These are phyloP conservation scores for Pholiota adiposa DNA, from an alignment of 1,284 basidiomycete genomes.

Conservation along the genomic window DNA sequence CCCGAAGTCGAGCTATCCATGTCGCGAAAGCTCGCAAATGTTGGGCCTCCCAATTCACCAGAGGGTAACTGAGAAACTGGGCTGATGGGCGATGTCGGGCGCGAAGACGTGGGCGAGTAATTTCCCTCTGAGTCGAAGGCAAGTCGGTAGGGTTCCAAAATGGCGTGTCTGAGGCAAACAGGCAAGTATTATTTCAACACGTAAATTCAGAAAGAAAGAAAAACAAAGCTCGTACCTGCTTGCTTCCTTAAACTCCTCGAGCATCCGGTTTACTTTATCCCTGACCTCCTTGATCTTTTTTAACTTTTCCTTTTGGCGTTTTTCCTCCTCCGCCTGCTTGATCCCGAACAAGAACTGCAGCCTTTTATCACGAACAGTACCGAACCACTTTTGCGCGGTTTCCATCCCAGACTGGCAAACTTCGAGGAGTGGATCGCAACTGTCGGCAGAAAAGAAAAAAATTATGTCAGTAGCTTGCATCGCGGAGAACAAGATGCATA, in stretches of 20 bases:
- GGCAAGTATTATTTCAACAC: not conserved
- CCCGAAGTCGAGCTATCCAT: not conserved
- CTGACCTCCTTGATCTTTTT: slow-evolving; percentile 44
- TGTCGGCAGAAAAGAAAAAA: slow-evolving; percentile 12
- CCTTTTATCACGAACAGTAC: slow-evolving; percentile 42
- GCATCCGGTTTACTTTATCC: slow-evolving; percentile 39
- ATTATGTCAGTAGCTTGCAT: not conserved
- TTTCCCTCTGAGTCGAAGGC: slow-evolving; percentile 49
- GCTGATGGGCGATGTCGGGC: not conserved
- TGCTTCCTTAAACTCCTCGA: slow-evolving; percentile 54
- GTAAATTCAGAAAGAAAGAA: not conserved
- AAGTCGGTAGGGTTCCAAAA: slow-evolving; percentile 73
- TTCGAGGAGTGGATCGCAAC: slow-evolving; percentile 62
- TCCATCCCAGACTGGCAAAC: slow-evolving; percentile 50
- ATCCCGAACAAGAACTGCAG: slow-evolving; percentile 34
- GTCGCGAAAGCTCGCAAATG: not conserved
- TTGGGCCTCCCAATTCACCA: not conserved
- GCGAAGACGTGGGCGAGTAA: not conserved
- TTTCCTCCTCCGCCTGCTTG: slow-evolving; percentile 29
- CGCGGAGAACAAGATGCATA: slow-evolving; percentile 13
- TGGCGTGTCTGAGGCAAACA: slow-evolving; percentile 47
- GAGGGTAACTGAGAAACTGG: not conserved
- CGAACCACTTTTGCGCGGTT: slow-evolving; percentile 58
- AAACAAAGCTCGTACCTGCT: slow-evolving; percentile 47
- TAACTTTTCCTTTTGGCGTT: slow-evolving; percentile 9